A percentile compares a stretch with the other conserved stretches of the same genome.
Conservation (phyloP, 169 alveolate genomes). For the Cryptosporidium felis region DNA sequence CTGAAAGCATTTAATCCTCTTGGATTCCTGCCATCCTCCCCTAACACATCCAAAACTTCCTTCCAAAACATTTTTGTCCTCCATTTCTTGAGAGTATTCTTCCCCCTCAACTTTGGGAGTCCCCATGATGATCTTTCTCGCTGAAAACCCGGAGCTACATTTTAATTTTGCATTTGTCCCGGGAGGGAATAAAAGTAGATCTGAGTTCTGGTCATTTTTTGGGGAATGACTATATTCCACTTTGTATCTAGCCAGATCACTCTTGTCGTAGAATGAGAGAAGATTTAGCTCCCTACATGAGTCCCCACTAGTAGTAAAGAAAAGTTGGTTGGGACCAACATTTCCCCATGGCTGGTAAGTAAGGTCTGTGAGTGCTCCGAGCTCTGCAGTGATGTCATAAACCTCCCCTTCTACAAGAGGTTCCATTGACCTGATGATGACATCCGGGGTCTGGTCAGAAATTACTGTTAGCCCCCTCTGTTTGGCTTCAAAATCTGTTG, state of each 20-base stretch:
- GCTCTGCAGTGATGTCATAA: slow-evolving; percentile 74
- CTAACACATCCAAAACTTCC: slow-evolving; percentile 43
- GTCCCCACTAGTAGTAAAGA: slow-evolving; percentile 67
- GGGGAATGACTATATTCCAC: slow-evolving; percentile 30
- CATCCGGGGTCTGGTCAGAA: slow-evolving; percentile 55
- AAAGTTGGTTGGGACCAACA: slow-evolving; percentile 63
- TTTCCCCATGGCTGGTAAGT: slow-evolving; percentile 81
- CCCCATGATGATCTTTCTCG: neutral
- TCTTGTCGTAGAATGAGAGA: neutral
- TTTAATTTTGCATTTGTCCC: slow-evolving; percentile 33
- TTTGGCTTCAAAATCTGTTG: slow-evolving; percentile 60
- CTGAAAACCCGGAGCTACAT: slow-evolving; percentile 44
- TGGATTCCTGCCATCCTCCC: slow-evolving; percentile 30
- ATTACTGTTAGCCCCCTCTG: slow-evolving; percentile 26
- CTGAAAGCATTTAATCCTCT: slow-evolving; percentile 12
- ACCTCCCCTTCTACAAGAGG: slow-evolving; percentile 73
- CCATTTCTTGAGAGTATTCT: neutral
- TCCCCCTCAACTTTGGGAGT: neutral
- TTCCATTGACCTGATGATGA: slow-evolving; percentile 33
- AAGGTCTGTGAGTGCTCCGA: slow-evolving; percentile 77
- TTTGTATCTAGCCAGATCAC: neutral
- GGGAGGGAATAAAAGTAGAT: slow-evolving; percentile 6
- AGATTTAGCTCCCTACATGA: slow-evolving; percentile 12
- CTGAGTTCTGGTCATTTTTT: neutral
- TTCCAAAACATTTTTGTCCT: neutral